Conservation (phyloP, 1,284 basidiomycete genomes). For the Sphagnurus paluster region DNA sequence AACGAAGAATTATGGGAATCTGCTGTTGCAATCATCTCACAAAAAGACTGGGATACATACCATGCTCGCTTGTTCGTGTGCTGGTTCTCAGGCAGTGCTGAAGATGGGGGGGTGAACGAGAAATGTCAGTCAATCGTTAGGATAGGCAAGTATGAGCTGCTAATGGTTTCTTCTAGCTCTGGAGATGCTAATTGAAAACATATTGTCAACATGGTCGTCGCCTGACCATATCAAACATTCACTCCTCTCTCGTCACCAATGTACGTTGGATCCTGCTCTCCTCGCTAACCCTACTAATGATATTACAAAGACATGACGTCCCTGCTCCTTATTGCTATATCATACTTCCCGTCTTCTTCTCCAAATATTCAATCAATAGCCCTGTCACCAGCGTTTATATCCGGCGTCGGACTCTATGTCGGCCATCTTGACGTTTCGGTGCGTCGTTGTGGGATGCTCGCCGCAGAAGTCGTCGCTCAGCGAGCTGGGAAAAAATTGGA, state of each 20-base stretch:
- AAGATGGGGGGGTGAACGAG: slow-evolving; percentile 31
- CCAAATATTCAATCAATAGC: slow-evolving; percentile 41
- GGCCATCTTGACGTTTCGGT: slow-evolving; percentile 76
- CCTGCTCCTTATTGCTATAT: slow-evolving; percentile 64
- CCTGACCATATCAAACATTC: slow-evolving; percentile 73
- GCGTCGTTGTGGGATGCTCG: slow-evolving; percentile 91
- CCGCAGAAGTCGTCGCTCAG: slow-evolving; percentile 78
- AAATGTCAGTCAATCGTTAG: slow-evolving; percentile 31
- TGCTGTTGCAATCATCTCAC: slow-evolving; percentile 48
- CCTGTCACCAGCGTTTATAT: slow-evolving; percentile 66
- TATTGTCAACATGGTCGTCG: slow-evolving; percentile 64
- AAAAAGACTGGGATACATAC: slow-evolving; percentile 57
- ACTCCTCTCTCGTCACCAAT: slow-evolving; percentile 65
- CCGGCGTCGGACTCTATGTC: slow-evolving; percentile 76
- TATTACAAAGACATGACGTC: slow-evolving; percentile 61
- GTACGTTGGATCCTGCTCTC: slow-evolving; percentile 38
- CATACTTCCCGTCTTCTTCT: slow-evolving; percentile 56
- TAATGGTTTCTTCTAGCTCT: slow-evolving; percentile 38
- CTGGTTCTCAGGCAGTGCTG: slow-evolving; percentile 52
- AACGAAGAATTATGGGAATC: slow-evolving; percentile 54
- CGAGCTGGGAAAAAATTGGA: slow-evolving; percentile 64
- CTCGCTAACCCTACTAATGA: slow-evolving; percentile 3
- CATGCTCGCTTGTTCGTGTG: slow-evolving; percentile 64
- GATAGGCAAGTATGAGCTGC: not conserved
- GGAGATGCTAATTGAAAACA: slow-evolving; percentile 44